A percentile compares a stretch with the other conserved stretches of the same genome.
Conservation (phyloP, 345 rosid genomes). For the Durio zibethinus region DNA sequence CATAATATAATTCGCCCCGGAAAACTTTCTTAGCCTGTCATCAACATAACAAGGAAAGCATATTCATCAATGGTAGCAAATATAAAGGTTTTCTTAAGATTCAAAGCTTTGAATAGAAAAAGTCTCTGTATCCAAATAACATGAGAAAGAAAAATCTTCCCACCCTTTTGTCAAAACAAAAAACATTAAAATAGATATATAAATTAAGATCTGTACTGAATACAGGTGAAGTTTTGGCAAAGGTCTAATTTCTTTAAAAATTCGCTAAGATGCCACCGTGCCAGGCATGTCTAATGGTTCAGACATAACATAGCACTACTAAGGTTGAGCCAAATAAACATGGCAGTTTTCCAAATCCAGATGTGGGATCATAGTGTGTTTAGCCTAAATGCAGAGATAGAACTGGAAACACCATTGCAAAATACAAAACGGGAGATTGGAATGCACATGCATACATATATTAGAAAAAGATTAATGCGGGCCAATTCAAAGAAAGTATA, state of each 20-base stretch:
- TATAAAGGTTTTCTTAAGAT: not conserved
- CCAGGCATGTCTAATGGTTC: not conserved
- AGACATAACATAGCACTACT: not conserved
- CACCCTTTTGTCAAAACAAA: not conserved
- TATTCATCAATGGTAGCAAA: not conserved
- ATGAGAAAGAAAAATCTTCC: not conserved
- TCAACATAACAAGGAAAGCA: constrained; percentile 1
- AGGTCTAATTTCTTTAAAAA: not conserved
- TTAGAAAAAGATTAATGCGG: not conserved
- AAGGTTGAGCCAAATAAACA: not conserved
- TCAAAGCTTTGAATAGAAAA: not conserved
- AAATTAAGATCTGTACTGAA: not conserved
- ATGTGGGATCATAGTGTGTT: not conserved
- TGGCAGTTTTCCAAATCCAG: not conserved
- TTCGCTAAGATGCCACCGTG: not conserved
- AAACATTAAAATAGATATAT: too few species aligned
- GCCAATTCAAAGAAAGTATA: not conserved
- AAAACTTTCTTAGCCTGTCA: constrained; percentile 68
- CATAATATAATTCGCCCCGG: constrained; percentile 50
- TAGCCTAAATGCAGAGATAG: not conserved
- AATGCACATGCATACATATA: not conserved
- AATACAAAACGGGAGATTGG: not conserved
- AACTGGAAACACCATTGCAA: not conserved
- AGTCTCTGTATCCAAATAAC: too few species aligned
- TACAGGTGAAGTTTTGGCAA: not conserved